phyloP scores from a whole-genome alignment of 805 yeast species.

The Hyphopichia homilentoma region DNA sequence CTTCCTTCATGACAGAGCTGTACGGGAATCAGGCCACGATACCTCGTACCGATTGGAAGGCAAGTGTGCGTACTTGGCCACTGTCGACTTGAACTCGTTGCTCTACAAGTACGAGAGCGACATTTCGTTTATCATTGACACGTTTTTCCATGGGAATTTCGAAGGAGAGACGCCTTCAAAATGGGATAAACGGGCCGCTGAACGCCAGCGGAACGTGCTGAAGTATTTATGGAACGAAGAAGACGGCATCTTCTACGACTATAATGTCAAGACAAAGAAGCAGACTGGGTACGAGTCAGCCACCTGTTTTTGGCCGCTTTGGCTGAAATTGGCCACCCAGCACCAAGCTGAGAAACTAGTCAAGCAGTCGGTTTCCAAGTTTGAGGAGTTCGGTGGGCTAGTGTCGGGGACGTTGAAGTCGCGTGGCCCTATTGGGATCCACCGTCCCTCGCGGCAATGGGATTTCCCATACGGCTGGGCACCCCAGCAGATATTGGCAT shows the following conservation, averaged over 20 bases:
- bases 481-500: slow-evolving; percentile 92
- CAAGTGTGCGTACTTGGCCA: slow-evolving; percentile 82
- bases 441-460: slow-evolving; percentile 93
- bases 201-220: slow-evolving; percentile 53
- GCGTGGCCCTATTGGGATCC: slow-evolving; percentile 64
- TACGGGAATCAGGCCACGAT: slow-evolving; percentile 95
- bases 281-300: slow-evolving; percentile 77
- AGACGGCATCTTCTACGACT: slow-evolving; percentile 78
- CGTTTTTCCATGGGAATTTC: slow-evolving; percentile 50
- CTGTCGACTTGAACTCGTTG: slow-evolving; percentile 83
- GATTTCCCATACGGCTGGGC: slow-evolving; percentile 99
- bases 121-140: slow-evolving; percentile 62
- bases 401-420: slow-evolving; percentile 78
- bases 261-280: slow-evolving; percentile 54
- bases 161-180: slow-evolving; percentile 40
- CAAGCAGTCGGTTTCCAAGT: slow-evolving; percentile 52
- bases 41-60: slow-evolving; percentile 90
- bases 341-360: slow-evolving; percentile 70
- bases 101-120: slow-evolving; percentile 88
- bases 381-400: slow-evolving; percentile 87
- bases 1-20: slow-evolving; percentile 89
- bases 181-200: slow-evolving; percentile 63
- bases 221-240: slow-evolving; percentile 82
- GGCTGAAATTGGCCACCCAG: slow-evolving; percentile 66
- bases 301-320: slow-evolving; percentile 88